Evolutionary conservation across 208 protist species (phyloP).

Genomic region (Trypanosoma congolense): DNA sequence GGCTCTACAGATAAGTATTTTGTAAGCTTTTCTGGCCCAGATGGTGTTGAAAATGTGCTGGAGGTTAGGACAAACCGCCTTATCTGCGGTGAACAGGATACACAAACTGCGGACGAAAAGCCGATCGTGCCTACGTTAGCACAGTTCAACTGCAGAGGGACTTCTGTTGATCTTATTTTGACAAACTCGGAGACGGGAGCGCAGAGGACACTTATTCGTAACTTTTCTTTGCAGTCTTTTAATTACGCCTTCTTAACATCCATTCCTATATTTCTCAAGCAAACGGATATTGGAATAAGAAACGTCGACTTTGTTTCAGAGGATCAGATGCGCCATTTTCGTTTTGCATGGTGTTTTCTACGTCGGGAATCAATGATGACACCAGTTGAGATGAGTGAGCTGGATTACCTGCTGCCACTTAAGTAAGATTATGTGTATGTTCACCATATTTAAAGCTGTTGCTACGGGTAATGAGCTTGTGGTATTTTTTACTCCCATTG

Average conservation of each 20-base stretch:
- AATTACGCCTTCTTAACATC: conserved; percentile 77
- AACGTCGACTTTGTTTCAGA: conserved; percentile 80
- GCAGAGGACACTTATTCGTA: conserved; percentile 41
- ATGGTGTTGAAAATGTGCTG: conserved; percentile 7
- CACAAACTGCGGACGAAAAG: conserved; percentile 3
- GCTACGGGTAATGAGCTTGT: too few relatives aligned
- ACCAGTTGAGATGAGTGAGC: conserved; percentile 69
- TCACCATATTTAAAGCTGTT: too few relatives aligned
- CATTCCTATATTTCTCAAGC: conserved; percentile 73
- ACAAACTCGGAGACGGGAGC: conserved; percentile 42
- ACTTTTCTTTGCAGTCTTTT: conserved; percentile 62
- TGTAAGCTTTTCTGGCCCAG: conserved; percentile 14
- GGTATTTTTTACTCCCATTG: too few relatives aligned
- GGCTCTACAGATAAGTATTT: conserved; percentile 15
- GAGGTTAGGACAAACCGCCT: conserved; percentile 1
- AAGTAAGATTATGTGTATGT: too few relatives aligned
- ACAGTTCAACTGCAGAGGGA: conserved; percentile 50
- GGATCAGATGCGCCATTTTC: conserved; percentile 79
- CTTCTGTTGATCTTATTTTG: conserved; percentile 54
- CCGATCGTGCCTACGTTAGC: conserved; percentile 28
- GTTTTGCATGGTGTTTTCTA: conserved; percentile 85
- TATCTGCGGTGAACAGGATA: not conserved
- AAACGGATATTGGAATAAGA: conserved; percentile 69
- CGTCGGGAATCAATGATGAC: conserved; percentile 73
- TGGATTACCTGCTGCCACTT: conserved; percentile 74